Evolutionary conservation across 768 basidiomycete species (phyloP), one percentile per base, ranked within the genome.

Genomic region (Termitomyces sp.): DNA sequence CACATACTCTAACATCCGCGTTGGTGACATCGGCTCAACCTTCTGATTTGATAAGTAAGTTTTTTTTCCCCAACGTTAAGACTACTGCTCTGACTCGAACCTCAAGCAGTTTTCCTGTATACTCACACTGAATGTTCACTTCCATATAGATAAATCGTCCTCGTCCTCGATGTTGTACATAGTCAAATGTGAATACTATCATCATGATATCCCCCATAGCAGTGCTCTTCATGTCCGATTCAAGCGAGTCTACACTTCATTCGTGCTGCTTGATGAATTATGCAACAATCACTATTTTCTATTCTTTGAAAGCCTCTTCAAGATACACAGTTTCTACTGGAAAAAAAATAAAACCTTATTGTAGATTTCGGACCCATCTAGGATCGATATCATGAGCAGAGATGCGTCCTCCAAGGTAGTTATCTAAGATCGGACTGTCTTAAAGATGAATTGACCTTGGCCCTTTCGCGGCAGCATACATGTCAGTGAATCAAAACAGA

Each of bases 1-100:
- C 69, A 75, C 72, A 58, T 83, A 67, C 77, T 82, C 81, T 35
- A 82, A 82, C 77, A 83, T 82, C 74, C 76, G 73, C 68, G 78
- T 75, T 67, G 82, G 81, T 58, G 71, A 74, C 69, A 76, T 82
- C 64, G 77, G 47, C 26, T 40, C 61, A 2, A 62, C 63, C 38
- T 62, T 51, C 51, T 63, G 8, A 52, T 52, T 3, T 38, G 50
- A 1, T 26, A 9, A 1, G 50, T 51, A 23, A 36, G 50, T 51
- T 26, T 36, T 16, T 23, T 5, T 7, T 50, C 5, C 6, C 5
- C 6, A 20, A 18, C 5, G 20, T 26, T 10, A 43, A 4, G 41
- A 20, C 8, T 20, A 20, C 20, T 26, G 14, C 7, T 13, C 50
- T 52, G 36, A 52, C 35, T 16, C 33, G 5, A 50, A 50, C 5